These are phyloP conservation scores for Emergomyces orientalis DNA, from an alignment of 2,329 filamentous ascomycete genomes.

Conservation along the genomic window DNA sequence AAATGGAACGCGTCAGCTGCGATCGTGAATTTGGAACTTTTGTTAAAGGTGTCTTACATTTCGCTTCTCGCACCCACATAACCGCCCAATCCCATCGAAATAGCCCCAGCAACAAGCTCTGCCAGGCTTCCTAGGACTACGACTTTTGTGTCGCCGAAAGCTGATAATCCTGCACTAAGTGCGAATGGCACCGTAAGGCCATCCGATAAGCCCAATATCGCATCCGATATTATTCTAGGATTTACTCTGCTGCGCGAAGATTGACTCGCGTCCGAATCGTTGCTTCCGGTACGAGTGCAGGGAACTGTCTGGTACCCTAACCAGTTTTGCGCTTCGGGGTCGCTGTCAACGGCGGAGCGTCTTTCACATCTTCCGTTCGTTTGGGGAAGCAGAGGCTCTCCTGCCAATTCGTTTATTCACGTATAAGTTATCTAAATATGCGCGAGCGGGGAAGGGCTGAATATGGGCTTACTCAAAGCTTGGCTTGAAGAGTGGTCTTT, in stretches of 20 bases:
- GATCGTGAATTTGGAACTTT: slow-evolving; percentile 2
- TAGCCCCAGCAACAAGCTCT: slow-evolving; percentile 34
- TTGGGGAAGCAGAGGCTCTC: slow-evolving; percentile 26
- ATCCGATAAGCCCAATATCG: slow-evolving; percentile 36
- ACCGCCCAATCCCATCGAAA: slow-evolving; percentile 37
- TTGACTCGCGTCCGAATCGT: not conserved
- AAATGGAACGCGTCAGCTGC: not conserved
- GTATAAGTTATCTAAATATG: not conserved
- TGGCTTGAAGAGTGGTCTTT: slow-evolving; percentile 12
- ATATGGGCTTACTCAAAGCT: slow-evolving; percentile 14
- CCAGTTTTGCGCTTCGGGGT: slow-evolving; percentile 26
- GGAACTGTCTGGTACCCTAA: slow-evolving; percentile 29
- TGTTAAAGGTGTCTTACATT: slow-evolving; percentile 31
- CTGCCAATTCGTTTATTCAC: slow-evolving; percentile 14
- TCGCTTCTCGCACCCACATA: slow-evolving; percentile 43
- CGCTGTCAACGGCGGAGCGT: slow-evolving; percentile 18
- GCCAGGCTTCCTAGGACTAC: slow-evolving; percentile 36
- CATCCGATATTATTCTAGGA: slow-evolving; percentile 39
- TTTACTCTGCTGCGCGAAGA: slow-evolving; percentile 28
- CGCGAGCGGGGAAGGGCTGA: not conserved
- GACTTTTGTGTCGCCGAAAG: slow-evolving; percentile 30
- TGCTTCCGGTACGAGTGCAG: slow-evolving; percentile 7
- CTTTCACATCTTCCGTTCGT: slow-evolving; percentile 18
- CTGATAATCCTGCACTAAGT: slow-evolving; percentile 34
- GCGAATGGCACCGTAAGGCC: slow-evolving; percentile 38